These are phyloP conservation scores for Cladosporium sp. DNA, from an alignment of 2,329 filamentous ascomycete species.

Conservation along the genomic window DNA sequence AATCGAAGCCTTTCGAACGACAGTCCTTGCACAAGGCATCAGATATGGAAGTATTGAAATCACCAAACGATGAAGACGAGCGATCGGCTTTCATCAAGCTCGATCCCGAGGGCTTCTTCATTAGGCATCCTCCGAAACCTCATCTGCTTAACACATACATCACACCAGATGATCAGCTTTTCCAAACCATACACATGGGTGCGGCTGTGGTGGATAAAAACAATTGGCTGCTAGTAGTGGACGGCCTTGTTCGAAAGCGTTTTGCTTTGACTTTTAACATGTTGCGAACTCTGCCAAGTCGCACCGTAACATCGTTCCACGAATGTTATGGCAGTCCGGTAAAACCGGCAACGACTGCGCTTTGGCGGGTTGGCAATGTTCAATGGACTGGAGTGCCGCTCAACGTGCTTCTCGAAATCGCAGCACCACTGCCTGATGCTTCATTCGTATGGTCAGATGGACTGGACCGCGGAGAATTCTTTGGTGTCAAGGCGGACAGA, in stretches of 20 bases:
- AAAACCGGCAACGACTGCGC: slow-evolving; percentile 24
- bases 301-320: slow-evolving; percentile 30
- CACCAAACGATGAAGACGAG: not conserved
- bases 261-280: slow-evolving; percentile 27
- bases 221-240: slow-evolving; percentile 29
- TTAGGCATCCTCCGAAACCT: slow-evolving; percentile 27
- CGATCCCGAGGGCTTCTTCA: slow-evolving; percentile 17
- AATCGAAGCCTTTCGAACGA: too few relatives aligned
- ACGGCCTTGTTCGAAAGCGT: slow-evolving; percentile 30
- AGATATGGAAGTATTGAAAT: not conserved
- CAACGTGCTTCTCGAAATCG: slow-evolving; percentile 21
- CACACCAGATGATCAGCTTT: slow-evolving; percentile 29
- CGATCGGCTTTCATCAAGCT: slow-evolving; percentile 9
- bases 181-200: slow-evolving; percentile 37
- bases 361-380: slow-evolving; percentile 34
- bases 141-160: slow-evolving; percentile 24
- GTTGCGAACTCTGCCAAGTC: slow-evolving; percentile 24
- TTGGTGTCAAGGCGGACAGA: slow-evolving; percentile 22
- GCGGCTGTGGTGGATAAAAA: slow-evolving; percentile 26
- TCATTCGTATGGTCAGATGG: slow-evolving; percentile 30
- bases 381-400: slow-evolving; percentile 33
- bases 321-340: slow-evolving; percentile 37
- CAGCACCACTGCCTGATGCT: slow-evolving; percentile 15
- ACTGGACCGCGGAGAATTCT: slow-evolving; percentile 27
- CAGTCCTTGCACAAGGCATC: too few relatives aligned